phyloP scores from a whole-genome alignment of 176 grass and related monocot species.

The Ampelocalamus luodianensis region DNA sequence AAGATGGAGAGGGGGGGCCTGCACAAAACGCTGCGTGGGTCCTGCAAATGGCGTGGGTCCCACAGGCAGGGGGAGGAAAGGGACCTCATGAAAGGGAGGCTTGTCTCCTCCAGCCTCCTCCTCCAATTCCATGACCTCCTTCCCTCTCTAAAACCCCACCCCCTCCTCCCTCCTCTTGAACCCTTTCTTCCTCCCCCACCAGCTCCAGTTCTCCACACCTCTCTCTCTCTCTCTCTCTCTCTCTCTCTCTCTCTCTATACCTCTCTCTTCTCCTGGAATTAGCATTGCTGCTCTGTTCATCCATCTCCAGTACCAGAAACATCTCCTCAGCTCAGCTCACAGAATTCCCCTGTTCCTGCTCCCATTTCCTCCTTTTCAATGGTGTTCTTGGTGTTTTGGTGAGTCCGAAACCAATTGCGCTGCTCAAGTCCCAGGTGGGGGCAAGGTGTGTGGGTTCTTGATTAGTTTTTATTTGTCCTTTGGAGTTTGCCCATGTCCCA shows the following conservation, averaged over 20 bases:
- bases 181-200: slow-evolving; percentile 41
- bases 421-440: slow-evolving; percentile 25
- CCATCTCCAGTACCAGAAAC: slow-evolving; percentile 35
- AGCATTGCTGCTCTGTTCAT: slow-evolving; percentile 26
- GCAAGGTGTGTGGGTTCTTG: slow-evolving; percentile 12
- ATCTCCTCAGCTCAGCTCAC: slow-evolving; percentile 8
- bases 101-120: slow-evolving; percentile 48
- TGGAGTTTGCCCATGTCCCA: slow-evolving; percentile 33
- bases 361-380: slow-evolving; percentile 23
- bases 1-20: not conserved
- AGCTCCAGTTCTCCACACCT: slow-evolving; percentile 20
- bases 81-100: slow-evolving; percentile 46
- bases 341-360: slow-evolving; percentile 35
- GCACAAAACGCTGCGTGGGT: slow-evolving; percentile 15
- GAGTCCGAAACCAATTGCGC: not conserved
- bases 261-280: slow-evolving; percentile 29
- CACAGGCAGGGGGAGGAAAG: slow-evolving; percentile 43
- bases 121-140: not conserved
- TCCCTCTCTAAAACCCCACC: slow-evolving; percentile 65
- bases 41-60: slow-evolving; percentile 18
- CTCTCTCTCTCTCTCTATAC: not conserved
- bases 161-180: slow-evolving; percentile 51
- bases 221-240: not conserved
- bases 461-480: not conserved
- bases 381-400: slow-evolving; percentile 33